Evolutionary conservation across 768 basidiomycete genomes (phyloP).

Genomic region (Mycena latifolia): DNA sequence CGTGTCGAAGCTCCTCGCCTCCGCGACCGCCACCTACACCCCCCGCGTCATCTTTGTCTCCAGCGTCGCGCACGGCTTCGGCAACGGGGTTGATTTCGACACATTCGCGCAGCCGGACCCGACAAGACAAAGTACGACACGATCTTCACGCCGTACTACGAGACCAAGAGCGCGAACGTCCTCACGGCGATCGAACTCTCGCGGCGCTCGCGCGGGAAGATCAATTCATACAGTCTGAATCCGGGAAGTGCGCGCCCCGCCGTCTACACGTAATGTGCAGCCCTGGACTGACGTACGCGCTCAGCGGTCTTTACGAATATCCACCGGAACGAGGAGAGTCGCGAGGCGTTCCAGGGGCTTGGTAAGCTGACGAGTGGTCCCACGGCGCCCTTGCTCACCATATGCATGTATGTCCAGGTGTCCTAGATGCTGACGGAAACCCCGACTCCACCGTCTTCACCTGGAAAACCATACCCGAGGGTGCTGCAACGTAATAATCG

Average conservation of each 20-base stretch:
- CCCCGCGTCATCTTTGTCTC: no score
- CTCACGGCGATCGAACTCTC: conserved; percentile 16
- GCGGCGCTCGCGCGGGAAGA: neutral
- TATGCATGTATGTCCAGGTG: neutral
- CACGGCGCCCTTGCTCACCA: no score
- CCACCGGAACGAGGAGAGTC: no score
- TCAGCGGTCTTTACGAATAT: neutral
- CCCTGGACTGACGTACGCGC: neutral
- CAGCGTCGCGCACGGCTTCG: no score
- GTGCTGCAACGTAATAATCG: neutral
- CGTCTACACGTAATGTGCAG: no score
- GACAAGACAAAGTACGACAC: no score
- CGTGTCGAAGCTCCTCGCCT: no score
- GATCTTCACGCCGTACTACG: no score
- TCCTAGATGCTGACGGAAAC: neutral
- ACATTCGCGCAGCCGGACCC: no score
- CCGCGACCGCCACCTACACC: no score
- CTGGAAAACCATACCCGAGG: conserved; percentile 14
- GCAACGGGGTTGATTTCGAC: no score
- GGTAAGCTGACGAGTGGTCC: no score
- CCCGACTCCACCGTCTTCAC: neutral
- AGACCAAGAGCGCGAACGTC: conserved; percentile 18
- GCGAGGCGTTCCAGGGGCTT: neutral
- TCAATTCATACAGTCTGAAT: conserved; percentile 26
- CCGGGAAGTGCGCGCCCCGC: conserved; percentile 6